Evolutionary conservation across 164 flowering plant genomes (phyloP).

Genomic region (Chloranthus sessilifolius): DNA sequence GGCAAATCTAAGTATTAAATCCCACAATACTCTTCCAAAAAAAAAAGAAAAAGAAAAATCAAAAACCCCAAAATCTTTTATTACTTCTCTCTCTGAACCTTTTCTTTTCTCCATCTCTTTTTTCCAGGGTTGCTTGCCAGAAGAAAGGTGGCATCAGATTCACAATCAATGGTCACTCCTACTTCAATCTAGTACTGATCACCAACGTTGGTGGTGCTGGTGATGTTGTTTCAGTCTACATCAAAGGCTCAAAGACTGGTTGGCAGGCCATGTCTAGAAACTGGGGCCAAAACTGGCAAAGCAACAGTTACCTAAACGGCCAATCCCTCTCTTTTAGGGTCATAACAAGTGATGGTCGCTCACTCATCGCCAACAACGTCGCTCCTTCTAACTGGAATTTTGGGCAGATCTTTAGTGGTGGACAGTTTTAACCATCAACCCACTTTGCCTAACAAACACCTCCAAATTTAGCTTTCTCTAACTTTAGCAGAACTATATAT

Average conservation of each 20-base stretch:
- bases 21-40: no score
- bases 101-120: not conserved
- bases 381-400: constrained; percentile 61
- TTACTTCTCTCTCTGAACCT: not conserved
- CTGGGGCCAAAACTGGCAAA: constrained; percentile 85
- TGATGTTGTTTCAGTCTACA: constrained; percentile 47
- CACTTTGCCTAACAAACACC: constrained; percentile 10
- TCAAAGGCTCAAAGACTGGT: constrained; percentile 57
- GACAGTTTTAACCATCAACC: constrained; percentile 25
- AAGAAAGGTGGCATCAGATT: constrained; percentile 68
- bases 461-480: constrained; percentile 1
- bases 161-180: constrained; percentile 68
- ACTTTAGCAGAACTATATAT: constrained; percentile 1
- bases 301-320: constrained; percentile 58
- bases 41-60: no score
- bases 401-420: constrained; percentile 60
- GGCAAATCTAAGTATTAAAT: no score
- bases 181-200: constrained; percentile 66
- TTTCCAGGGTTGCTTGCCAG: constrained; percentile 52
- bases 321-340: constrained; percentile 59
- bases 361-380: constrained; percentile 47
- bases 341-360: constrained; percentile 57
- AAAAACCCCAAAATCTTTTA: not conserved
- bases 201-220: constrained; percentile 81
- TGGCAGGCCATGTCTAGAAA: constrained; percentile 74